Evolutionary conservation across 768 basidiomycete genomes (phyloP), one percentile per base, ranked within the genome.

Genomic region (Trametes elegans): DNA sequence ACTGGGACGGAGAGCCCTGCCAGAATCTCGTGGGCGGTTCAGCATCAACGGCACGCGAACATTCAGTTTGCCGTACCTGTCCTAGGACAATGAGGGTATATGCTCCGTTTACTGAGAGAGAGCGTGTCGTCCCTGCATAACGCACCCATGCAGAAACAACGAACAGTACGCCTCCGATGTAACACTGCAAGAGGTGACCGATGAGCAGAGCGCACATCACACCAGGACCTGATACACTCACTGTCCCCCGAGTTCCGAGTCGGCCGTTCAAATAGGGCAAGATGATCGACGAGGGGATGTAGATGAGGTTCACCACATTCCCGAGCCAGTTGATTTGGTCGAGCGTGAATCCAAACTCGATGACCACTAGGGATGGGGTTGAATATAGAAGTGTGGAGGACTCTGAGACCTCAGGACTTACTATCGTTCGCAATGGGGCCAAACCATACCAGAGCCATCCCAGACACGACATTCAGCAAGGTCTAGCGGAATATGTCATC

Each of bases 251-350:
- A 34, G 91, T 68, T 3, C 89, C 88, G 58, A 79, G 84, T 57
- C 76, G 76, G 16, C 76, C 71, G 55, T 81, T 79, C 27, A 88
- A 60, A 10, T 76, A 63, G 0, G 91, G 90, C 13, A 87, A 71
- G 16, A 80, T 60, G 29, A 88, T 61, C 1, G 88, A 82, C 7
- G 74, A 73, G 0, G 86, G 85, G 14, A 93, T 73, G 59, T 82
- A 91, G 0, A 84, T 67, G 24, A 81, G 73, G 2, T 80, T 75
- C 18, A 85, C 72, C 48, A 87, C 75, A 62, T 88, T 93, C 9
- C 86, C 84, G 2, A 93, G 73, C 91, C 92, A 93, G 61, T 89
- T 92, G 13, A 90, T 84, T 67, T 87, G 71, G 68, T 83, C 75
- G 18, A 91, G 70, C 0, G 84, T 79, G 57, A 91, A 81, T n/a